A percentile compares a stretch with the other conserved stretches of the same genome.
Evolutionary conservation across 495 filamentous ascomycete genomes (phyloP).

Genomic region (Lepraria neglecta): DNA sequence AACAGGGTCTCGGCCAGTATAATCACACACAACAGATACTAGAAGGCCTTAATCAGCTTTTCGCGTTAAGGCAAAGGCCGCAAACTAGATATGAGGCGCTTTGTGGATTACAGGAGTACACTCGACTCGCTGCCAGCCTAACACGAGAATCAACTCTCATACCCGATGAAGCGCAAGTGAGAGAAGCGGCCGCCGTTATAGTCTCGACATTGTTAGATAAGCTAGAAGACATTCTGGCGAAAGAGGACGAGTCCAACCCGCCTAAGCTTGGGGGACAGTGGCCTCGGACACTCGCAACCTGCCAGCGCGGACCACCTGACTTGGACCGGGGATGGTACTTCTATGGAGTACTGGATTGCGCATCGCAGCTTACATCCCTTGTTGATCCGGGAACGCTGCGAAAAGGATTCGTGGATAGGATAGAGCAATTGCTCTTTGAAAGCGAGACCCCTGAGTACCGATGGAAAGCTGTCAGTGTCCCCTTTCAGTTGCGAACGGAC

Average conservation of each 20-base stretch:
- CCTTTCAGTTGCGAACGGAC: no score
- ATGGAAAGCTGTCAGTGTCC: conserved; percentile 20
- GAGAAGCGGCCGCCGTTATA: background rate
- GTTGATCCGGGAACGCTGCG: background rate
- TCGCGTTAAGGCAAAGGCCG: conserved; percentile 6
- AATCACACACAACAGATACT: conserved; percentile 8
- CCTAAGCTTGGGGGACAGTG: background rate
- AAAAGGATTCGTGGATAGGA: background rate
- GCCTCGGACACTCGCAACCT: background rate
- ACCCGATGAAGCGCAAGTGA: background rate
- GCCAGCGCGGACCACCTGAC: conserved; percentile 1
- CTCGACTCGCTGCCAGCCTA: background rate
- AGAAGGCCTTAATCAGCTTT: background rate
- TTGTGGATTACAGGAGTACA: conserved; percentile 13
- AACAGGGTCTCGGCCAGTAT: conserved; percentile 17
- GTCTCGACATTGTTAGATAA: background rate
- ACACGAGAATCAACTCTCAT: background rate
- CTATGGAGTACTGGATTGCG: conserved; percentile 11
- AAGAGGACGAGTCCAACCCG: background rate
- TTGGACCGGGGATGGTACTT: conserved; percentile 8
- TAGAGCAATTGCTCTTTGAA: conserved; percentile 4
- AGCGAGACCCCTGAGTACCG: conserved; percentile 10
- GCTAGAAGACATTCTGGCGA: background rate
- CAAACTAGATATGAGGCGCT: conserved; percentile 3
- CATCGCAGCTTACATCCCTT: conserved; percentile 3